Base-by-base conservation (phyloP, 306 rosid species). In the Castanopsis chinensis region DNA sequence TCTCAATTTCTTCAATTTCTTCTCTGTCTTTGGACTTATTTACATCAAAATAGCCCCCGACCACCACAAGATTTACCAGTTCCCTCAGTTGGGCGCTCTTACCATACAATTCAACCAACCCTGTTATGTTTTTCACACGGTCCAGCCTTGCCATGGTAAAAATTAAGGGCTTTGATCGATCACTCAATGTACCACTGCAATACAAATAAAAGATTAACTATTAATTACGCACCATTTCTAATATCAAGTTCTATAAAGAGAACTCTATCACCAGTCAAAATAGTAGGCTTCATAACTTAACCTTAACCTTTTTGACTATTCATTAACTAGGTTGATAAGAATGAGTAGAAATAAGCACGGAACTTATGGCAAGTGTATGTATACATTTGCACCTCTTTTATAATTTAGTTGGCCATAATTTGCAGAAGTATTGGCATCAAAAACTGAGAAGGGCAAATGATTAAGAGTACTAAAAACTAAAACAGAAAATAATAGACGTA, bases 81-180 rank as follows among this genome's bases (percentile, higher is more conserved):
- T 92, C 97, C 92, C 97, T 92, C 86, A 92, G 75, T 83, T 85
- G 85, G 59, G 81, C 75, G 78, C 83, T 90, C 88, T 95, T 95
- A 21, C 70, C 97, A 88, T 84, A 95, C 78, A 84, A 72, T 78
- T 95, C 98, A 23, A 92, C 99, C 87, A 95, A 85, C 57, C 99
- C 98, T 19, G 89, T 69, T 27, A 95, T 83, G 77, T 95, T 95
- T 83, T 95, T 95, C 72, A 92, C 97, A 67, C 79, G 77, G 76
- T 95, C 97, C 76, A 92, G 83, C 87, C 99, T 87, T 68, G 98
- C 92, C 97, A 95, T 95, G 72, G 99, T 90, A 84, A 92, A 95
- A 43, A 95, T 84, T 84, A 92, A 64, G 69, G 98, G 98, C 88
- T 92, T 95, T 72, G 99, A 87, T 73, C 80, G 86, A 80, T 92